Base-by-base conservation (phyloP, 164 flowering plant species). In the Liriodendron chinense region DNA sequence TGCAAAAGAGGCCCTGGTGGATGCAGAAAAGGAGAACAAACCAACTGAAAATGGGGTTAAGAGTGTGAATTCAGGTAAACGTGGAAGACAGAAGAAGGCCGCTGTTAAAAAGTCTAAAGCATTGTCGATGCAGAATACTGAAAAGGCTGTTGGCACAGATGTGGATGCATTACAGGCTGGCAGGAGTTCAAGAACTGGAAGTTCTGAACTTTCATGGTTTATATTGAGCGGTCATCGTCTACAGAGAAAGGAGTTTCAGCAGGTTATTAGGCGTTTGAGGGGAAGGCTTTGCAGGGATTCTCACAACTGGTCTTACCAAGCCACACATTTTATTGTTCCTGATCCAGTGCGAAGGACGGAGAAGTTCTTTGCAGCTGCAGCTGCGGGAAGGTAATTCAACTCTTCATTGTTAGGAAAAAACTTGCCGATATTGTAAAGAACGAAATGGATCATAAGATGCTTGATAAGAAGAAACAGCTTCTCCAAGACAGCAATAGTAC, bases 241-340 rank as follows among this genome's bases (percentile, higher is more conserved):
- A 1, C 98, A 93, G 75, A 92, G 91, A 76, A 93, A 91, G 84
- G 94, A 91, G 79, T 93, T 90, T 80, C 97, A 88, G 78, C 87
- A 90, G 77, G 80, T 92, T 16, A 86, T 94, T 47, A 88, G 74
- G 78, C 84, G 78, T 43, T 83, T 96, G 80, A 91, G 82, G 79
- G 99, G 98, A 74, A 92, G 84, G 82, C 22, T 81, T 49, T 94
- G 98, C 82, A 85, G 94, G 77, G 98, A 92, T 83, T 89, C 97
- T 82, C 98, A 94, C 79, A 86, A 92, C 8, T 96, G 98, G 99
- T 93, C 97, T 48, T 96, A 92, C 79, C 98, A 96, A 78, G 98
- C 98, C 69, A 91, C 99, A 59, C 99, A 96, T 75, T 92, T 91
- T 71, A 85, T 96, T 63, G 89, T 84, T 56, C 93, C 98, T 9